Evolutionary conservation across 176 grass and related monocot genomes (phyloP), one percentile per base, ranked within the genome.

Genomic region (Dendrocalamus sinicus): DNA sequence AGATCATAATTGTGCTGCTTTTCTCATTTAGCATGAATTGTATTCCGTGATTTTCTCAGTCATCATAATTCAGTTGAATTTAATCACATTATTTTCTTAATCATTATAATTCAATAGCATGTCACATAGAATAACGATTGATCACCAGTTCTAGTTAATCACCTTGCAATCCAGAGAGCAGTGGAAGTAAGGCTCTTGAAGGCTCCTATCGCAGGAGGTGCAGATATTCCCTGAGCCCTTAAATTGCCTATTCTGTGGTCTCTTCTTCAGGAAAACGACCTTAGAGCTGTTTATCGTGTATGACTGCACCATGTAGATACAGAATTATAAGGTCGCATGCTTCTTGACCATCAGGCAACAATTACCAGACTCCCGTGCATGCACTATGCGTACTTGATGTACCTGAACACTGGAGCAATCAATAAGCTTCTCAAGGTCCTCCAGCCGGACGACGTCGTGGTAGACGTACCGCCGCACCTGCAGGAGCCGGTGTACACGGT

Each of bases 231-330:
- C 95, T 26, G 95, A 93, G 3, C 95, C 95, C 72, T 98, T 98
- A 69, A 95, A 98, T 89, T 98, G 95, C 85, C 91, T 95, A 70
- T 93, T 98, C 60, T 98, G 95, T 61, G 95, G 95, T 78, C 95
- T 93, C 73, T 98, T 98, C 91, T 95, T 98, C 81, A 98, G 80
- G 89, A 98, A 98, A 84, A 98, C 93, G 43, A 95, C 95, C 76
- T 98, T 98, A 72, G 95, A 98, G 68, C 93, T 98, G 89, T 98
- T 98, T 74, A 98, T 98, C 37, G 91, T 98, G 81, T 98, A 98
- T 59, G 95, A 88, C 95, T 98, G 92, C 91, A 88, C 76, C 79
- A 88, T 54, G 73, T 47, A 43, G 46, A 81, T 55, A 88, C 72
- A 69, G 30, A 85, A 88, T 85, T 81, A 45, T 72, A 83, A 91